These are phyloP conservation scores for Candolleomyces eurysporus DNA, from an alignment of 768 basidiomycete species.

Conservation along the genomic window DNA sequence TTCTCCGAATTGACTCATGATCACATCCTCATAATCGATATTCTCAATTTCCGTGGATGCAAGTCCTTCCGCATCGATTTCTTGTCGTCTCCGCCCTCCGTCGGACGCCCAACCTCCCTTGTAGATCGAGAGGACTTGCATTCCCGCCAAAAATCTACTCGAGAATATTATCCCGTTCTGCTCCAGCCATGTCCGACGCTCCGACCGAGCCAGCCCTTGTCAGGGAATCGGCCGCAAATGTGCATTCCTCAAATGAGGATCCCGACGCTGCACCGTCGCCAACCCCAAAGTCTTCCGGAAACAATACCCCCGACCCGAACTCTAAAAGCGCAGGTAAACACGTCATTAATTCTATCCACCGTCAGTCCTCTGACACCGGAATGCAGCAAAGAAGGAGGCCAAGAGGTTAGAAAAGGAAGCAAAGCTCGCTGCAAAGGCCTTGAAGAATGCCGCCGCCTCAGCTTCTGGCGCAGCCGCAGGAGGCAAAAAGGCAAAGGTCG, in stretches of 20 bases:
- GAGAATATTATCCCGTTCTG: background rate
- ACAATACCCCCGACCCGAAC: slow-evolving; percentile 32
- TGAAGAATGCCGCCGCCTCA: slow-evolving; percentile 39
- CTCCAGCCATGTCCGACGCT: slow-evolving; percentile 10
- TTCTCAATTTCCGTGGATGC: slow-evolving; percentile 9
- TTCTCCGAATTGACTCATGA: slow-evolving; percentile 11
- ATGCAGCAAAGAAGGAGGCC: slow-evolving; percentile 79
- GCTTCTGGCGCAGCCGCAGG: slow-evolving; percentile 37
- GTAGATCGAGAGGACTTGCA: slow-evolving; percentile 5
- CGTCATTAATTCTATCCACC: background rate
- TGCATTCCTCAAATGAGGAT: slow-evolving; percentile 5
- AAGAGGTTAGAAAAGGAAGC: slow-evolving; percentile 79
- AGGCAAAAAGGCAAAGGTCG: slow-evolving; percentile 68
- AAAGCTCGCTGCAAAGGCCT: slow-evolving; percentile 69
- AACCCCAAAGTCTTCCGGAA: slow-evolving; percentile 17
- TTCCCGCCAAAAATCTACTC: background rate
- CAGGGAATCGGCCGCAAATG: slow-evolving; percentile 8
- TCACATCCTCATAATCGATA: slow-evolving; percentile 16
- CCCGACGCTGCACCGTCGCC: slow-evolving; percentile 7
- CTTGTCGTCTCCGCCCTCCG: slow-evolving; percentile 6
- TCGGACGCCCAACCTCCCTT: slow-evolving; percentile 1
- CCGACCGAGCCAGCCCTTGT: slow-evolving; percentile 4
- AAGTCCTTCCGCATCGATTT: slow-evolving; percentile 16
- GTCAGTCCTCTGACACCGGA: background rate
- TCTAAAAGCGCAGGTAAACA: slow-evolving; percentile 42